Evolutionary conservation across 768 basidiomycete genomes (phyloP).

Genomic region (Jaapia argillacea): DNA sequence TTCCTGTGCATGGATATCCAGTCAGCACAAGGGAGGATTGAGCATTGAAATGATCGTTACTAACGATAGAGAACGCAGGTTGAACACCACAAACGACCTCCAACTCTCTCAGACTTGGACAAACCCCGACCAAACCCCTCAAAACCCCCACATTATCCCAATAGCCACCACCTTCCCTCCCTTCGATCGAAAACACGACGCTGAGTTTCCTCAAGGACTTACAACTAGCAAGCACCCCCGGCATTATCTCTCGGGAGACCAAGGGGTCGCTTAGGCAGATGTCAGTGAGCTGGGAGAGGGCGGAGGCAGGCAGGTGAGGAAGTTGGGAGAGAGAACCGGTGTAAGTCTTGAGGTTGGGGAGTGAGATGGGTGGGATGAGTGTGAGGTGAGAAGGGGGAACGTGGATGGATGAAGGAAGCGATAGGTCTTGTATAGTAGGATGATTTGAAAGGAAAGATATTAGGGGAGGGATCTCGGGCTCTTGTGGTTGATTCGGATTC

Average conservation of each 20-base stretch:
- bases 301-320: slow-evolving; percentile 49
- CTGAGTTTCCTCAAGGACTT: slow-evolving; percentile 48
- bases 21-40: not conserved
- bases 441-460: slow-evolving; percentile 68
- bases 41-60: slow-evolving; percentile 12
- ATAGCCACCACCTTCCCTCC: too few relatives aligned
- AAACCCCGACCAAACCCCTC: slow-evolving; percentile 54
- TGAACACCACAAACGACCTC: slow-evolving; percentile 58
- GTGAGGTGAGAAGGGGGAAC: slow-evolving; percentile 40
- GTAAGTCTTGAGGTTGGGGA: slow-evolving; percentile 46
- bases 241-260: too few relatives aligned
- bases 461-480: too few relatives aligned
- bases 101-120: slow-evolving; percentile 53
- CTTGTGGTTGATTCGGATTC: too few relatives aligned
- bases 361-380: slow-evolving; percentile 32
- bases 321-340: slow-evolving; percentile 60
- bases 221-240: too few relatives aligned
- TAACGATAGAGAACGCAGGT: slow-evolving; percentile 64
- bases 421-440: slow-evolving; percentile 34
- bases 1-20: slow-evolving; percentile 35
- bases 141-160: slow-evolving; percentile 68
- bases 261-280: too few relatives aligned
- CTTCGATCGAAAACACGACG: slow-evolving; percentile 58
- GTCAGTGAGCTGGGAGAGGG: too few relatives aligned
- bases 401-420: too few relatives aligned